A percentile compares a stretch with the other conserved stretches of the same genome.
phyloP scores from a whole-genome alignment of 164 flowering plant species.

The Sedum album region DNA sequence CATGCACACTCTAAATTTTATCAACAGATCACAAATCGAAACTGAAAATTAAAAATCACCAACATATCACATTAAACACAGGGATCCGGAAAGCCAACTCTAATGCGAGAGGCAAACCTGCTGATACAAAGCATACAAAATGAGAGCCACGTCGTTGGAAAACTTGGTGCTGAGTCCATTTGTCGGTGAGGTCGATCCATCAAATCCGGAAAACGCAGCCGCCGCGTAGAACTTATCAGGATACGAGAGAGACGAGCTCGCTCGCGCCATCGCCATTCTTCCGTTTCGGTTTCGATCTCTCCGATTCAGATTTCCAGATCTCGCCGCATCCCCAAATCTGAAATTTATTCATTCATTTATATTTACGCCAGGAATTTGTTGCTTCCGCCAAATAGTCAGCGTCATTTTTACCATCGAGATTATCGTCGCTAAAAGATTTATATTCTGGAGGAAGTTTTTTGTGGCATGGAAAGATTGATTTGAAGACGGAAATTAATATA shows the following conservation, averaged over 20 bases:
- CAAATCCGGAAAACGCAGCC: conserved; percentile 82
- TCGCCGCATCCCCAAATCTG: background rate
- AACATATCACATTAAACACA: background rate
- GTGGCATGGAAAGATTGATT: background rate
- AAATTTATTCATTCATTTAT: background rate
- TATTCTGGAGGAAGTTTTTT: background rate
- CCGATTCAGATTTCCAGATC: conserved; percentile 15
- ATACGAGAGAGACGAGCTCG: conserved; percentile 78
- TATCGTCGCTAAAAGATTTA: background rate
- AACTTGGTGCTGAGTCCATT: conserved; percentile 54
- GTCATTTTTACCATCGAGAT: background rate
- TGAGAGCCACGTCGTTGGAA: conserved; percentile 62
- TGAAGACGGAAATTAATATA: background rate
- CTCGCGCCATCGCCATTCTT: conserved; percentile 73
- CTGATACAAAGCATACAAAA: conserved; percentile 82
- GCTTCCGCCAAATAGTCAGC: background rate
- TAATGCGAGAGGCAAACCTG: conserved; percentile 36
- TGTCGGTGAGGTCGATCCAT: conserved; percentile 44
- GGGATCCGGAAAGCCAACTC: background rate
- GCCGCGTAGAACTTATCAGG: conserved; percentile 95
- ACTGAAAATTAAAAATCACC: background rate
- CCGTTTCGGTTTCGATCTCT: conserved; percentile 5
- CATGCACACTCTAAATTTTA: background rate
- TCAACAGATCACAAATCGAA: conserved; percentile 1
- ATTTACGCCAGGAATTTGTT: background rate